Base-by-base conservation (phyloP, 1,139 yeast genomes). In the Kurtzmaniella quercitrusa region DNA sequence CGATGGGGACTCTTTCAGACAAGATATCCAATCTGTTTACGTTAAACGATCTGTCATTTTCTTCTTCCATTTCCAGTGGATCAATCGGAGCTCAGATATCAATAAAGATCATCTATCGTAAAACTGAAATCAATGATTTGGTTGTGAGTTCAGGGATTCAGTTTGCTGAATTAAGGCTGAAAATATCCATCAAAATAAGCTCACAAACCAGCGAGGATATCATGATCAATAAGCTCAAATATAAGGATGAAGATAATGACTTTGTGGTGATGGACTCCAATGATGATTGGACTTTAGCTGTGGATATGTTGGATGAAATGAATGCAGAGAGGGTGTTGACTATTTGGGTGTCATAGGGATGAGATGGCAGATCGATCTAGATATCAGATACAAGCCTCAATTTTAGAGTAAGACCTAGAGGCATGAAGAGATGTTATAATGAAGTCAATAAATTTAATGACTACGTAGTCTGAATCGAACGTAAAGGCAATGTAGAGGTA, bases 211-310 rank as follows among this genome's bases (percentile, higher is more conserved):
- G 57, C 37, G 71, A 66, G 43, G 75, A 68, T 50, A 63, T 68
- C 12, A 53, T 63, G 44, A 73, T 70, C 36, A 67, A 62, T 49
- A 77, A 83, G 56, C 73, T 93, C 49, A 85, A 85, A 61, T 93
- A 90, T 58, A 83, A 82, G 60, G 98, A 93, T 64, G 98, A 93
- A 63, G 98, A 93, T 60, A 97, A 95, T 16, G 98, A 93, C 61
- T 85, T 81, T 61, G 95, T 93, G 41, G 82, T 87, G 43, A 81
- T 93, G 67, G 89, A 83, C 55, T 81, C 91, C 37, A 87, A 85
- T 50, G 98, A 91, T 46, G 78, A 93, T 60, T 79, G 83, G 84
- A 56, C 57, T 23, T 68, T 79, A 49, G 82, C 82, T 3, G 64
- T 74, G 43, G 82, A 77, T 48, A 74, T 75, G 77, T 60, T 77